These are phyloP conservation scores for Ramalina intermedia DNA, from an alignment of 495 filamentous ascomycete genomes.

Conservation along the genomic window DNA sequence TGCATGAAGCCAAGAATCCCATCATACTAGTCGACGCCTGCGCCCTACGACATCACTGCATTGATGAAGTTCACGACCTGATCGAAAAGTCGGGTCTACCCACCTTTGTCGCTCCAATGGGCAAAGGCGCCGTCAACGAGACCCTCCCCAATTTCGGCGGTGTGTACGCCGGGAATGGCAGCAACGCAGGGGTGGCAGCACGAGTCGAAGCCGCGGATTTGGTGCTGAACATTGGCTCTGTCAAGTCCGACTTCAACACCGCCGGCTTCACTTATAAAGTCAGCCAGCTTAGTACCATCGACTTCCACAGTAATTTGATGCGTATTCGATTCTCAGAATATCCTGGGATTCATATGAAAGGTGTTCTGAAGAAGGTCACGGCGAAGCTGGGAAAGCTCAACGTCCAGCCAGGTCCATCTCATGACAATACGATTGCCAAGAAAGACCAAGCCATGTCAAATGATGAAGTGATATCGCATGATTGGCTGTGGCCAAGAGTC, in stretches of 20 bases:
- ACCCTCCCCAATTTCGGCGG: conserved; percentile 62
- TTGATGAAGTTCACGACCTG: conserved; percentile 65
- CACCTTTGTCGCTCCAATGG: conserved; percentile 82
- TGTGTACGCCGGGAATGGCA: conserved; percentile 77
- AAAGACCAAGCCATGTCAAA: conserved; percentile 29
- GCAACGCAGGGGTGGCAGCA: conserved; percentile 51
- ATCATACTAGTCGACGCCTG: conserved; percentile 86
- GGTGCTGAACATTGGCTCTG: conserved; percentile 67
- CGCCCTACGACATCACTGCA: conserved; percentile 62
- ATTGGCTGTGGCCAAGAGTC: conserved; percentile 73
- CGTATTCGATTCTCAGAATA: conserved; percentile 71
- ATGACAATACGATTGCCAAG: conserved; percentile 41
- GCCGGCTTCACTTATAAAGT: conserved; percentile 77
- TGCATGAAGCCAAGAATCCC: conserved; percentile 62
- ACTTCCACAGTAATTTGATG: conserved; percentile 70
- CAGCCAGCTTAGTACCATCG: conserved; percentile 69
- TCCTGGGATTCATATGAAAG: conserved; percentile 70
- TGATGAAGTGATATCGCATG: conserved; percentile 55
- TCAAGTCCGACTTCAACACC: conserved; percentile 87
- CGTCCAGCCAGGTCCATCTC: conserved; percentile 27
- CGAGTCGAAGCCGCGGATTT: conserved; percentile 70
- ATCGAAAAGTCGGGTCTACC: conserved; percentile 63
- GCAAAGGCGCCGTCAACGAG: conserved; percentile 79
- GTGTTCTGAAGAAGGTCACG: conserved; percentile 64
- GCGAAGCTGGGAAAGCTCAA: conserved; percentile 43